Conservation (phyloP, 2,329 filamentous ascomycete species). For the Phaeomoniella chlamydospora region DNA sequence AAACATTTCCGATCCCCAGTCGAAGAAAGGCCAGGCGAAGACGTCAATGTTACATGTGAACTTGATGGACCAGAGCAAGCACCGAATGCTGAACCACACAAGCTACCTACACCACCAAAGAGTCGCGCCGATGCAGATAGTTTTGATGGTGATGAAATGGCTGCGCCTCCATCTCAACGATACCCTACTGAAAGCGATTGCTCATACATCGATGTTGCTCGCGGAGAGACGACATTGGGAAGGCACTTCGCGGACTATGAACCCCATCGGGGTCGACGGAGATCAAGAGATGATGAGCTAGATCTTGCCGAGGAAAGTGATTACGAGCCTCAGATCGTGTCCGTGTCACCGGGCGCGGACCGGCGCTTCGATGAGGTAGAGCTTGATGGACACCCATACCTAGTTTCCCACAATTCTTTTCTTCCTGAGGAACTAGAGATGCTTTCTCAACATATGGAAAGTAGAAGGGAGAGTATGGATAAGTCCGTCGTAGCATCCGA, state of each 20-base stretch:
- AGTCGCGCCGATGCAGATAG: conserved; percentile 11
- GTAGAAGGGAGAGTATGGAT: not conserved
- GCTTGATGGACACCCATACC: conserved; percentile 9
- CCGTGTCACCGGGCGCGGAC: conserved; percentile 8
- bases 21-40: not conserved
- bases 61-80: conserved; percentile 12
- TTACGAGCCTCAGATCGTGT: conserved; percentile 9
- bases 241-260: not conserved
- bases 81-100: conserved; percentile 8
- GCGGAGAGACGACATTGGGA: conserved; percentile 6
- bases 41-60: too few species aligned
- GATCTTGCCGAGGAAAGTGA: conserved; percentile 3
- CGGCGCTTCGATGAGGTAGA: conserved; percentile 10
- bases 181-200: conserved; percentile 11
- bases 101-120: not conserved
- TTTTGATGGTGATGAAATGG: conserved; percentile 1
- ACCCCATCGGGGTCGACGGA: conserved; percentile 1
- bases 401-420: conserved; percentile 8
- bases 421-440: conserved; percentile 9
- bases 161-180: conserved; percentile 9
- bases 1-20: conserved; percentile 43
- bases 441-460: conserved; percentile 4
- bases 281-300: conserved; percentile 2
- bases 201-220: conserved; percentile 9
- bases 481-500: not conserved